Base-by-base conservation (phyloP, 768 basidiomycete genomes). In the Pleurotus eryngii region DNA sequence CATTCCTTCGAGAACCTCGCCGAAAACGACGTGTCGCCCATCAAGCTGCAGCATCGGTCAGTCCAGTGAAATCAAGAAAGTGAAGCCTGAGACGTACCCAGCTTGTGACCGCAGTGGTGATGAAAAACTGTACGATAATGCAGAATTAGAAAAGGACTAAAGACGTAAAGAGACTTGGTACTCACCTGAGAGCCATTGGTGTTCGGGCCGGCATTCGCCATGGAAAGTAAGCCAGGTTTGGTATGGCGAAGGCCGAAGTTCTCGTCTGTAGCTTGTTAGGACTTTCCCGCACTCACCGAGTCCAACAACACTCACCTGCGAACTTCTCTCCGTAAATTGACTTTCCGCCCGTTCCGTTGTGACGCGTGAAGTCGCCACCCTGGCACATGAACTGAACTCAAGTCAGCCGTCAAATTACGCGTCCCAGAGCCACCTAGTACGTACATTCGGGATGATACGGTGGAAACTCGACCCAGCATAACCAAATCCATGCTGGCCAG, bases 321-420 rank as follows among this genome's bases (percentile, higher is more conserved):
- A 95, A 95, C 67, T 84, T 86, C 57, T 81, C 78, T 35, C 92
- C 93, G 63, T 92, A 95, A 68, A 93, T 92, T 12, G 89, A 92
- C 69, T 85, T 79, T n/a, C 90, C 90, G 35, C 92, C 90, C 0
- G 88, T 92, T 27, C 89, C 89, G 60, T 92, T 82, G 60, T 81
- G 77, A 8, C 72, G 67, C 27, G 89, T 91, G 71, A 93, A 92
- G 72, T 95, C 92, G 22, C 92, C 92, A 22, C 90, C 92, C 69
- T 93, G 92, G 46, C 89, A 70, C 91, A 93, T 93, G 74, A 90
- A 91, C 81, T 82, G 30, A 9, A 58, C n/a, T 45, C 46, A 50
- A 59, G 56, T 11, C 47, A 37, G 45, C 26, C 42, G 42, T 46
- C 26, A 39, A 43, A n/a, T 20, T 27, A 27, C 46, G 17, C 15